These are phyloP conservation scores for Handroanthus guayacan DNA, from an alignment of 257 asterid species.

Conservation along the genomic window DNA sequence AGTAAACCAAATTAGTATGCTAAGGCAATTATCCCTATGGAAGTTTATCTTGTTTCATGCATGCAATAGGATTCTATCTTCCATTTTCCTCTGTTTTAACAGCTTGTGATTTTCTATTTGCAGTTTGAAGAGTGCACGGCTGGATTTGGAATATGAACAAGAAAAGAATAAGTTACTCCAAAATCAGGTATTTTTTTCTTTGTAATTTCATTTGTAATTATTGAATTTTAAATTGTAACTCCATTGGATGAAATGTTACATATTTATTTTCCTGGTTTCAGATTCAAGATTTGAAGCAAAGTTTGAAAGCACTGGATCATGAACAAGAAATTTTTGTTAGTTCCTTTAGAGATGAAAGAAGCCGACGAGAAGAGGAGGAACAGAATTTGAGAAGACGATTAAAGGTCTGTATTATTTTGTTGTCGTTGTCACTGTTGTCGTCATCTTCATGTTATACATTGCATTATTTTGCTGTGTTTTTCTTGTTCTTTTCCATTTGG, in stretches of 20 bases:
- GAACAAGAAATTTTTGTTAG: conserved; percentile 44
- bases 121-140: conserved; percentile 47
- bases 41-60: neutral
- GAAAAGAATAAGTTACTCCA: conserved; percentile 42
- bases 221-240: neutral
- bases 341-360: conserved; percentile 51
- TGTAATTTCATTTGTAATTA: neutral
- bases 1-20: too few relatives aligned
- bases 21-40: too few relatives aligned
- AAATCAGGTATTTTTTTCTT: conserved; percentile 41
- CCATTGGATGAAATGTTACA: neutral
- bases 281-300: conserved; percentile 43
- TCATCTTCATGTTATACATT: neutral
- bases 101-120: neutral
- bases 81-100: neutral
- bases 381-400: conserved; percentile 50
- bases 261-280: conserved; percentile 24
- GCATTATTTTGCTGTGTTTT: too few relatives aligned
- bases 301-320: conserved; percentile 36
- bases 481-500: too few relatives aligned
- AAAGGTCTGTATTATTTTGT: conserved; percentile 33
- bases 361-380: conserved; percentile 54
- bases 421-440: neutral
- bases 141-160: conserved; percentile 44
- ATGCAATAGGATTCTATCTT: neutral